Percentiles rank a stretch among this genome's conserved stretches.
These are phyloP conservation scores for Xylaria cubensis DNA, from an alignment of 495 filamentous ascomycete species.

Conservation along the genomic window DNA sequence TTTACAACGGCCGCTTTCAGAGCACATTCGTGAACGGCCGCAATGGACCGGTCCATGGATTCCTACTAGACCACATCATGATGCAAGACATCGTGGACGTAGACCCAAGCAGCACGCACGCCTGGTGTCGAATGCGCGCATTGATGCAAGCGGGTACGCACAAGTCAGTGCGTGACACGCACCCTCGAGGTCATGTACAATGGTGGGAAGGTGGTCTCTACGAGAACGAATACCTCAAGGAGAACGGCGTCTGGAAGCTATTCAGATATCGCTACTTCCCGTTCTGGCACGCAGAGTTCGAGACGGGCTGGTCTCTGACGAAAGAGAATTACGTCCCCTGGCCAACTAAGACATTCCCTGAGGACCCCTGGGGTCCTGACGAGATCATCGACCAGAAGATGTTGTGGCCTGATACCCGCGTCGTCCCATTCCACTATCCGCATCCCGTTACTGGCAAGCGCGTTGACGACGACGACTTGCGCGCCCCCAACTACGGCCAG, in stretches of 20 bases:
- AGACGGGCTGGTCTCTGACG: constrained; percentile 59
- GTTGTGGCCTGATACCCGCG: constrained; percentile 62
- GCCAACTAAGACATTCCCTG: constrained; percentile 50
- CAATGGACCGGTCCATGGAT: constrained; percentile 62
- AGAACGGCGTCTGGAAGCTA: constrained; percentile 62
- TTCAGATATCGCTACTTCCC: constrained; percentile 63
- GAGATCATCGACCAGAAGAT: constrained; percentile 60
- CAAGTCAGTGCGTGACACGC: constrained; percentile 51
- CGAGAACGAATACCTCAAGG: constrained; percentile 67
- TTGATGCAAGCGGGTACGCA: constrained; percentile 63
- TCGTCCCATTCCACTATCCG: constrained; percentile 62
- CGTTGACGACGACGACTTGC: constrained; percentile 52
- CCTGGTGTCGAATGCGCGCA: constrained; percentile 61
- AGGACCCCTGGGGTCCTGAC: constrained; percentile 58
- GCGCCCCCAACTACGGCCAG: constrained; percentile 54
- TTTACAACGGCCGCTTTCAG: constrained; percentile 61
- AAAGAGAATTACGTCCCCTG: constrained; percentile 60
- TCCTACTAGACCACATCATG: constrained; percentile 63
- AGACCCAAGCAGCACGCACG: constrained; percentile 52
- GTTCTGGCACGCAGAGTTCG: constrained; percentile 62
- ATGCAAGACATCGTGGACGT: constrained; percentile 62
- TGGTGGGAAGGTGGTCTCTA: constrained; percentile 66
- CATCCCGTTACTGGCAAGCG: constrained; percentile 59
- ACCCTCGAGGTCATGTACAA: constrained; percentile 58
- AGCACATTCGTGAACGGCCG: constrained; percentile 55